These are phyloP conservation scores for Rhodocollybia butyracea DNA, from an alignment of 768 basidiomycete genomes.

Conservation along the genomic window DNA sequence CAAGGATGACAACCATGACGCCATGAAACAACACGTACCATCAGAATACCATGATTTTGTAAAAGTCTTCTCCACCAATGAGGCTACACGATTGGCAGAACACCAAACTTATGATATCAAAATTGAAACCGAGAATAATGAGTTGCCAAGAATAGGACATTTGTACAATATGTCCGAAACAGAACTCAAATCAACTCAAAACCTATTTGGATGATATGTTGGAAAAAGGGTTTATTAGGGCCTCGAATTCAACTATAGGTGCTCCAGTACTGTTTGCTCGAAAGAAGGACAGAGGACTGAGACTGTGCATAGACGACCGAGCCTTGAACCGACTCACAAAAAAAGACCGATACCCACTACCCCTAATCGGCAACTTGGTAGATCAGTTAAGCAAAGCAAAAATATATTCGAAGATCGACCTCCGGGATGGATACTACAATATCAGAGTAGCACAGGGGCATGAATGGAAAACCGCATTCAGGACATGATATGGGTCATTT, in stretches of 20 bases:
- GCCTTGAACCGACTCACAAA: conserved; percentile 19
- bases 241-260: conserved; percentile 1
- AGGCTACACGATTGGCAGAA: background rate
- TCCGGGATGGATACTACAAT: conserved; percentile 31
- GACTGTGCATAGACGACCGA: conserved; percentile 7
- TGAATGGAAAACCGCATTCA: conserved; percentile 28
- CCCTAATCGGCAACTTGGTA: conserved; percentile 22
- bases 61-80: background rate
- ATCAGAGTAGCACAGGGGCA: conserved; percentile 22
- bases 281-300: conserved; percentile 5
- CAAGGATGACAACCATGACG: no score
- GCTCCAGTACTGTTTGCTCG: conserved; percentile 8
- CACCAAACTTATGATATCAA: conserved; percentile 19
- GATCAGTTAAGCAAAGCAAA: conserved; percentile 18
- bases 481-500: conserved; percentile 23
- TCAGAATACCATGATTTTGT: background rate
- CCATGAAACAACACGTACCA: background rate
- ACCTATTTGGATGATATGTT: conserved; percentile 21
- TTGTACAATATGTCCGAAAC: conserved; percentile 20
- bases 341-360: conserved; percentile 25
- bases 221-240: no score
- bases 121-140: conserved; percentile 13
- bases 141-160: conserved; percentile 10
- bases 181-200: conserved; percentile 17
- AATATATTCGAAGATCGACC: conserved; percentile 30